Evolutionary conservation across 345 rosid genomes (phyloP), one percentile per base, ranked within the genome.

Genomic region (Populus ilicifolia): DNA sequence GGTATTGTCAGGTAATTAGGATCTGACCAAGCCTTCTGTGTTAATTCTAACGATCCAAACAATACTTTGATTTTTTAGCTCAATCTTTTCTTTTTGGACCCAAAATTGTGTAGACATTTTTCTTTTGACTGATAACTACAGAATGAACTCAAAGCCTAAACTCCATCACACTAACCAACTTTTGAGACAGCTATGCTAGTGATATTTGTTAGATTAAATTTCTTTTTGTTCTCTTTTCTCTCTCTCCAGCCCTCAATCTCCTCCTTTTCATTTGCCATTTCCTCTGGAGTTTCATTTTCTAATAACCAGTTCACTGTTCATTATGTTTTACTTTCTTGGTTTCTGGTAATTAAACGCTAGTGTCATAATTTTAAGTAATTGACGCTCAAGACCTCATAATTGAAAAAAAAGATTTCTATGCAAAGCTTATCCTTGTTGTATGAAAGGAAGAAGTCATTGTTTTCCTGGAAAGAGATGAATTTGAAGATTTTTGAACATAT

Each of bases 1-100:
- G 99, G n/a, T 96, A 96, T 81, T 96, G 98, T 80, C 98, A 93
- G 99, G 99, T 93, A 83, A 82, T 41, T 79, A 67, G 38, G 62
- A 65, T 72, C 71, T 14, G 21, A 17, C 13, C n/a, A 76, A 48
- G 66, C 46, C 67, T 67, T n/a, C 16, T 75, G 5, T 35, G 38
- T 63, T 52, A 46, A 67, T 36, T 50, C 50, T 52, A 73, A 41
- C 50, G 23, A 59, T 69, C 38, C 52, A 35, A 54, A 14, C 41
- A 20, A 54, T 65, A n/a, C 21, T 72, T 70, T 75, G 39, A 70
- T 71, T 71, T 54, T 68, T 67, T 64, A 18, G 54, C 59, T 75
- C 46, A 77, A 61, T 36, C n/a, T 39, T 77, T 77, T 50, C 61
- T 65, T n/a, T 73, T 41, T 52, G 69, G 70, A 56, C 48, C 46